These are phyloP conservation scores for Dissoconium aciculare DNA, from an alignment of 2,329 filamentous ascomycete genomes.

Conservation along the genomic window DNA sequence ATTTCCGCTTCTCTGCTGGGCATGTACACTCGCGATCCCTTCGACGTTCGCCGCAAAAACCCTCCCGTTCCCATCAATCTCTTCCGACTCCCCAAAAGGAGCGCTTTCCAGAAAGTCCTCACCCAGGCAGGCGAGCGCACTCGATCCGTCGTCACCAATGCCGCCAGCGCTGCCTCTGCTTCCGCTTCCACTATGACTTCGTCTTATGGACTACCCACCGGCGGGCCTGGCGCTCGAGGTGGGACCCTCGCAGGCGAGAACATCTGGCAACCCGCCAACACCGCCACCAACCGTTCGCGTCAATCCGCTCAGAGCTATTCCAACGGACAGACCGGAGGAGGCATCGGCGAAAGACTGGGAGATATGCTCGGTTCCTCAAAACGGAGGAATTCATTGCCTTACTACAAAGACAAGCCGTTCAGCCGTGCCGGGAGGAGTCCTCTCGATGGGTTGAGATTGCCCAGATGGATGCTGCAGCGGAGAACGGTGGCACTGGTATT, in stretches of 20 bases:
- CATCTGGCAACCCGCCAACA: constrained; percentile 8
- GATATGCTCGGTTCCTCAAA: constrained; percentile 46
- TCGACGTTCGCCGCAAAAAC: constrained; percentile 27
- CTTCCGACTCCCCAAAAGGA: constrained; percentile 8
- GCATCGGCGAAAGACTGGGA: constrained; percentile 47
- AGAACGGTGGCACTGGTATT: constrained; percentile 42
- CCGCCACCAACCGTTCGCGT: constrained; percentile 5
- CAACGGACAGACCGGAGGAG: constrained; percentile 25
- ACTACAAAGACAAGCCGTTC: constrained; percentile 99
- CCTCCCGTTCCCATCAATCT: constrained; percentile 11
- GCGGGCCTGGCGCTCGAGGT: constrained; percentile 2
- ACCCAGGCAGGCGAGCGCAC: neutral
- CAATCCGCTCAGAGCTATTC: constrained; percentile 8
- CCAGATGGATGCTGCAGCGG: constrained; percentile 38
- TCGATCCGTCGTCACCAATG: neutral
- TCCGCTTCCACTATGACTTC: constrained; percentile 8
- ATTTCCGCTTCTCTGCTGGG: constrained; percentile 6
- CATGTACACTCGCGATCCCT: constrained; percentile 33
- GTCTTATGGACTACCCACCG: constrained; percentile 12
- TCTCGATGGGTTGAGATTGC: constrained; percentile 29
- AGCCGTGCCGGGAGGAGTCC: constrained; percentile 45
- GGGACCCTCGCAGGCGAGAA: neutral
- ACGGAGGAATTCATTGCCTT: constrained; percentile 50
- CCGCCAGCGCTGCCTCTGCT: neutral
- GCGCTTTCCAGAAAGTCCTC: neutral